Evolutionary conservation across 78 protist species (phyloP).

Genomic region (Planoprotostelium fungivorum): DNA sequence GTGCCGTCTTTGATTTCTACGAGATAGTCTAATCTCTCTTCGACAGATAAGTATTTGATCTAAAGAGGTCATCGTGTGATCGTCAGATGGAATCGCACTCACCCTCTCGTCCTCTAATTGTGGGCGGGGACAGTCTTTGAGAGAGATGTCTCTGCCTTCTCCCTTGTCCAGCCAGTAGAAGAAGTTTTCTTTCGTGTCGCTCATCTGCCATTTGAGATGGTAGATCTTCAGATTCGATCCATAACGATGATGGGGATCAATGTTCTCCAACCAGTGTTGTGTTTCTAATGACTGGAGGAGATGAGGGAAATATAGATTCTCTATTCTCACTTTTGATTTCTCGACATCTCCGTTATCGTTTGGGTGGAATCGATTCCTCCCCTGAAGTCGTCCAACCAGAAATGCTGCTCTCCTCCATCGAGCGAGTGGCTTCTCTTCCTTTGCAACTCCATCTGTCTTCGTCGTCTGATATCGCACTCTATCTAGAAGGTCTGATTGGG

Average conservation of each 20-base stretch:
- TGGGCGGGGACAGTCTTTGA: neutral
- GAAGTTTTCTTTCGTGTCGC: neutral
- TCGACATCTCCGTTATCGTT: neutral
- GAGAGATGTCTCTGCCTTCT: neutral
- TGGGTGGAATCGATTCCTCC: neutral
- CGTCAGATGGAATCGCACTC: neutral
- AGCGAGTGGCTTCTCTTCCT: neutral
- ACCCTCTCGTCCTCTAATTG: neutral
- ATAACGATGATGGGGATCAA: neutral
- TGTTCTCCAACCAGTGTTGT: neutral
- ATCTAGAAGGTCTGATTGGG: neutral
- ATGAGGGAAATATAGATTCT: neutral
- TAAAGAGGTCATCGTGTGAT: neutral
- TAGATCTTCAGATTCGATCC: neutral
- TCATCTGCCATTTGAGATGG: neutral
- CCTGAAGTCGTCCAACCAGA: neutral
- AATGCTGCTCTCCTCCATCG: neutral
- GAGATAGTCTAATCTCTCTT: neutral
- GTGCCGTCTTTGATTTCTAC: neutral
- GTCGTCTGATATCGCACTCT: neutral
- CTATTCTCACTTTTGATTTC: neutral
- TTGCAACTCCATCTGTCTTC: neutral
- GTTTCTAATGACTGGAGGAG: neutral
- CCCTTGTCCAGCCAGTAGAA: neutral
- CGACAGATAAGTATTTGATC: neutral